These are phyloP conservation scores for Colletotrichum echinochloae DNA, from an alignment of 2,329 filamentous ascomycete genomes.

Conservation along the genomic window DNA sequence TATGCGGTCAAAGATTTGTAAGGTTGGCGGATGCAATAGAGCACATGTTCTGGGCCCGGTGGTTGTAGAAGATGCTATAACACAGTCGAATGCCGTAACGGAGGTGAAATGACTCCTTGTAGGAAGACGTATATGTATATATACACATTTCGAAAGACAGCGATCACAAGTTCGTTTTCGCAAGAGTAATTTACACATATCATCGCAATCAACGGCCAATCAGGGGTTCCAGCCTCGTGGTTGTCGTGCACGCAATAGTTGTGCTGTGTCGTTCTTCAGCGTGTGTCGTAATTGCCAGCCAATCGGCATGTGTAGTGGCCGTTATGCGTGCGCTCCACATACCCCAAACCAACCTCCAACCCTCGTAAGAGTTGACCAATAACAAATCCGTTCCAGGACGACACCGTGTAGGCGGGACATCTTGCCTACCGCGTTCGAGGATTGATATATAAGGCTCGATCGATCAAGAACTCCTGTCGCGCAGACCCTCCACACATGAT, in stretches of 20 bases:
- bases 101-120: background rate
- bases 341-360: background rate
- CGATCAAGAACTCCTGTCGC: background rate
- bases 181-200: background rate
- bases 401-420: background rate
- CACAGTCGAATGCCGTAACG: background rate
- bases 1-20: constrained; percentile 13
- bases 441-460: constrained; percentile 1
- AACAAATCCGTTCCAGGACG: background rate
- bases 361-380: constrained; percentile 17
- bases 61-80: background rate
- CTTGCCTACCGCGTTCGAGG: background rate
- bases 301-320: background rate
- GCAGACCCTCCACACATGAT: background rate
- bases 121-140: background rate
- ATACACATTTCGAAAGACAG: background rate
- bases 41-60: constrained; percentile 1
- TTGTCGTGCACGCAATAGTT: background rate
- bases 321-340: constrained; percentile 3
- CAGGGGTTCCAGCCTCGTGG: background rate
- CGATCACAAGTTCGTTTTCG: background rate
- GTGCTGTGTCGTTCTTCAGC: background rate
- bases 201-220: constrained; percentile 3
- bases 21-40: background rate
- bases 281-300: constrained; percentile 6